These are phyloP conservation scores for Nicotiana undulata DNA, from an alignment of 257 asterid genomes.

Conservation along the genomic window DNA sequence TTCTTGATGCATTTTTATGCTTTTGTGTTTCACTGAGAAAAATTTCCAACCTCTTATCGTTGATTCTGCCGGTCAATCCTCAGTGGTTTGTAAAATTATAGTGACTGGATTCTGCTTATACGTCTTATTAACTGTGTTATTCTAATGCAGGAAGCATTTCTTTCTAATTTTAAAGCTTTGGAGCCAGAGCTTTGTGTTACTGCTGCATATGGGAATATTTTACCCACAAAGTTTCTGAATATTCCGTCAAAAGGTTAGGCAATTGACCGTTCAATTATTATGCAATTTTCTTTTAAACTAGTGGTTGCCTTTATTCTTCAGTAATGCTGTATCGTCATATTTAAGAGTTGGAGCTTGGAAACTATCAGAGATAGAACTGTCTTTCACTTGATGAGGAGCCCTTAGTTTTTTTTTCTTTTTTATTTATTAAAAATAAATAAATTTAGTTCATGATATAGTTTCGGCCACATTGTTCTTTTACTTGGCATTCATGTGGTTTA, in stretches of 20 bases:
- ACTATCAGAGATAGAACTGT: not conserved
- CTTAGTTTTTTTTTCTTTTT: not conserved
- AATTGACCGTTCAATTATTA: conserved; percentile 1
- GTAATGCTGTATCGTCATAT: not conserved
- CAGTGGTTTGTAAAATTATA: not conserved
- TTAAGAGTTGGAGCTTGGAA: not conserved
- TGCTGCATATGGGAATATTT: conserved; percentile 94
- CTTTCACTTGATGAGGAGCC: not conserved
- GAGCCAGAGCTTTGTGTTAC: conserved; percentile 93
- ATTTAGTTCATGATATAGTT: not conserved
- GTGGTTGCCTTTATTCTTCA: not conserved
- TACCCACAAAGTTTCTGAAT: conserved; percentile 76
- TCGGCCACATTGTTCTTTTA: not conserved
- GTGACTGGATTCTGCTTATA: not conserved
- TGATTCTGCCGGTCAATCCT: not conserved
- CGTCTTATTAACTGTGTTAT: not conserved
- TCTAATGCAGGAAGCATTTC: conserved; percentile 63
- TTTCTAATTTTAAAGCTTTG: conserved; percentile 50
- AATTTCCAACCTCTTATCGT: not conserved
- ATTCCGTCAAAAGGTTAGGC: conserved; percentile 84
- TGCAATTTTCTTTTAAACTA: not conserved
- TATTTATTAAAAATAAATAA: too few species aligned
- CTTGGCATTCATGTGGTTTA: not conserved
- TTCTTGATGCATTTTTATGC: not conserved
- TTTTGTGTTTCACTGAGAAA: not conserved